Base-by-base conservation (phyloP, 192 early-diverging fungal species). In the Dissophora ornata region DNA sequence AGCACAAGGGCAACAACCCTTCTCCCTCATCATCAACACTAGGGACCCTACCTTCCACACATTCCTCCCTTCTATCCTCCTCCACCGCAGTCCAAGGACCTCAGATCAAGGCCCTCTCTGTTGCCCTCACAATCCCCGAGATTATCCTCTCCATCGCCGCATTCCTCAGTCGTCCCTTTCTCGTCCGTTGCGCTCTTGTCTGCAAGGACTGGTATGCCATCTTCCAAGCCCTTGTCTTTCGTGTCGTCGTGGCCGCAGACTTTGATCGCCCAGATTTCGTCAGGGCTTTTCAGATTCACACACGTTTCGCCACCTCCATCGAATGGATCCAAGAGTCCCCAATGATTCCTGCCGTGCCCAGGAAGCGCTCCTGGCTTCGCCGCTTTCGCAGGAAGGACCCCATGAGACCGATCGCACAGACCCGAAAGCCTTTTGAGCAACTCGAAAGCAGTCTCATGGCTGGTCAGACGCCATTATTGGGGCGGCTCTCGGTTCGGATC, bases 261-360 rank as follows among this genome's bases (percentile, higher is more conserved):
- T 77, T 77, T 61, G 64, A 77, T 45, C 57, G 36, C 1, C 57
- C 59, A 0, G 52, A 50, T 3, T 77, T 77, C 21, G 33, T 62
- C 9, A 22, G 18, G 1, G 59, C 65, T 30, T 67, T 77, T 28
- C 28, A 62, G 1, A 30, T 61, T 24, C 12, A 75, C 8, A 41
- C 63, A 13, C 63, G 50, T 11, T 59, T 61, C 40, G 63, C 63
- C 0, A 61, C 62, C 4, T 75, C 71, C 1, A 60, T 75, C 45
- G 63, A 67, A 18, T 75, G 71, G 71, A 67, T 65, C 57, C 71
- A 75, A 55, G 62, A 61, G n/a, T 29, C 40, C 1, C 33, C 71
- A 5, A 22, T 30, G 5, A 2, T 26, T 1, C 28, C 56, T 0
- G 3, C 46, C 1, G 9, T 16, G 44, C 13, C 36, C 36, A 38